Percentiles rank a stretch among this genome's conserved stretches.
Conservation (phyloP, 441 rosid genomes). For the Euphorbia schlechtendalii region DNA sequence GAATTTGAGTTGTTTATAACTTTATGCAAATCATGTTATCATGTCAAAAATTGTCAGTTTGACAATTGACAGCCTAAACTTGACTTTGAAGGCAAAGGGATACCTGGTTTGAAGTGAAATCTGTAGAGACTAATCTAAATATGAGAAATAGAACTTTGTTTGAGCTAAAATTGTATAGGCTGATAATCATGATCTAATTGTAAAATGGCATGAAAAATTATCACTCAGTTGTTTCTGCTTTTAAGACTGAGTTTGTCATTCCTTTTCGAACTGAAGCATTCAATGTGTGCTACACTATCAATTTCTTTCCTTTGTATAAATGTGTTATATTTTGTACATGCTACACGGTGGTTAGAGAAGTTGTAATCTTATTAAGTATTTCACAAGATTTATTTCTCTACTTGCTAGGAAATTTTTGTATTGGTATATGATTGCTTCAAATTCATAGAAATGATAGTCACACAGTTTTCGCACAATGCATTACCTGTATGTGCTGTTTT, state of each 20-base stretch:
- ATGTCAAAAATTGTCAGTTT: neutral
- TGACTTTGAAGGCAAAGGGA: too few relatives aligned
- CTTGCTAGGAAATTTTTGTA: neutral
- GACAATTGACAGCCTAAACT: neutral
- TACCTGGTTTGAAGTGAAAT: neutral
- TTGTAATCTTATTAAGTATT: neutral
- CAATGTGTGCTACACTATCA: neutral
- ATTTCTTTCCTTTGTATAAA: conserved; percentile 1
- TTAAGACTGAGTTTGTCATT: neutral
- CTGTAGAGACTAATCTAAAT: neutral
- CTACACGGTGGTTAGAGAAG: neutral
- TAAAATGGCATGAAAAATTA: neutral
- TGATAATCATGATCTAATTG: neutral
- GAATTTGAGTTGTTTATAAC: neutral
- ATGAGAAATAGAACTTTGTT: neutral
- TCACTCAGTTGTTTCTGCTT: neutral
- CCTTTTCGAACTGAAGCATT: neutral
- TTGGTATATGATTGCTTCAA: neutral
- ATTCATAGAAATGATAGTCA: neutral
- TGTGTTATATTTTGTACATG: neutral
- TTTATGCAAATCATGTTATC: neutral
- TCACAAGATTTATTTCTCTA: neutral
- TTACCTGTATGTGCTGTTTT: neutral
- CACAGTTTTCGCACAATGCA: neutral
- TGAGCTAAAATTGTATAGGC: conserved; percentile 8